Evolutionary conservation across 495 filamentous ascomycete genomes (phyloP).

Genomic region (Aspergillus avenaceus): DNA sequence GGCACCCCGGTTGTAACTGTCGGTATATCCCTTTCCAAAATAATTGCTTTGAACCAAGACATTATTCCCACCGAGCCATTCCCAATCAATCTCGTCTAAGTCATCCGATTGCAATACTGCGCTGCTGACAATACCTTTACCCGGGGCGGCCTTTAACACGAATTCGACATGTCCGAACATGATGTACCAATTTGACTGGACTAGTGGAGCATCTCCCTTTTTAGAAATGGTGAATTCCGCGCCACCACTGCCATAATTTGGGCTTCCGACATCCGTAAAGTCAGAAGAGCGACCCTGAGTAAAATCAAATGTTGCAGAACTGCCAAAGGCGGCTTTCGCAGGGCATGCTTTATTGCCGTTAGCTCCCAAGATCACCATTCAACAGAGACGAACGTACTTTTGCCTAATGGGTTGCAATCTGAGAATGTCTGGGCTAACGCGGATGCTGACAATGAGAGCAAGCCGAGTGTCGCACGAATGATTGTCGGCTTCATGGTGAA

Average conservation of each 20-base stretch:
- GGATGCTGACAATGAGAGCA: slow-evolving; percentile 23
- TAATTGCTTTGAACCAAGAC: slow-evolving; percentile 72
- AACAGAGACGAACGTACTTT: slow-evolving; percentile 45
- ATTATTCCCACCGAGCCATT: slow-evolving; percentile 68
- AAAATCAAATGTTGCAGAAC: slow-evolving; percentile 75
- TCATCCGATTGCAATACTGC: slow-evolving; percentile 80
- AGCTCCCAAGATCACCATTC: slow-evolving; percentile 10
- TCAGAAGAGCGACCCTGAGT: slow-evolving; percentile 61
- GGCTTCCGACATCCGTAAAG: slow-evolving; percentile 63
- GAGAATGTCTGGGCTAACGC: slow-evolving; percentile 28
- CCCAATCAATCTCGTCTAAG: slow-evolving; percentile 89
- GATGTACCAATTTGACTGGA: slow-evolving; percentile 71
- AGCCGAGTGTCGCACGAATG: neutral
- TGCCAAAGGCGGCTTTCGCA: slow-evolving; percentile 76
- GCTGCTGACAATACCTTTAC: slow-evolving; percentile 65
- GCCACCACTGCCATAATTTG: slow-evolving; percentile 71
- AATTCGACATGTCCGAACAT: slow-evolving; percentile 65
- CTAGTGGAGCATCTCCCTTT: slow-evolving; percentile 76
- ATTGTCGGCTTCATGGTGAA: slow-evolving; percentile 3
- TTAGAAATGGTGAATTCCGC: slow-evolving; percentile 80
- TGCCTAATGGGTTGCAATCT: slow-evolving; percentile 65
- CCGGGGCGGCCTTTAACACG: slow-evolving; percentile 56
- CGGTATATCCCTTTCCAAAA: slow-evolving; percentile 78
- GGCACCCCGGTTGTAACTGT: slow-evolving; percentile 57
- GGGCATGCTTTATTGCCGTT: slow-evolving; percentile 53